Evolutionary conservation across 306 rosid species (phyloP).

Genomic region (Ochetophila trinervis): DNA sequence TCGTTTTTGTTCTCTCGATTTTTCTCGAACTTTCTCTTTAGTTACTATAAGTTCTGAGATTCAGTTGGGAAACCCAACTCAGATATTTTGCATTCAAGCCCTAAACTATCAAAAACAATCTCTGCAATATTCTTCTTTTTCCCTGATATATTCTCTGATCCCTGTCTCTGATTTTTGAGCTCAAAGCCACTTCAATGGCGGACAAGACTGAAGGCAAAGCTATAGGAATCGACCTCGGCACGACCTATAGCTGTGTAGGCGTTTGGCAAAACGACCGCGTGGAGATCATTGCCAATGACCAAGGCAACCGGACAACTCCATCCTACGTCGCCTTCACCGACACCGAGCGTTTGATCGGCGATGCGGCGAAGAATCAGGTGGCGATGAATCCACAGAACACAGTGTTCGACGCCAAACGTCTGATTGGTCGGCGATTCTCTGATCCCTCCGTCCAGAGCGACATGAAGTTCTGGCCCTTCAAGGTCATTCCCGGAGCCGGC

Average conservation of each 20-base stretch:
- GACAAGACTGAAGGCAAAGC: slow-evolving; percentile 64
- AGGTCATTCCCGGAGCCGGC: slow-evolving; percentile 50
- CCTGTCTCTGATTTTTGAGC: not conserved
- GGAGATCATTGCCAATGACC: slow-evolving; percentile 81
- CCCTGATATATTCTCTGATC: not conserved
- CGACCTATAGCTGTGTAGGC: slow-evolving; percentile 88
- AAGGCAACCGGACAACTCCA: slow-evolving; percentile 86
- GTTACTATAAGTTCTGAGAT: not conserved
- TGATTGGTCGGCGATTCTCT: slow-evolving; percentile 66
- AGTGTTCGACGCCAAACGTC: slow-evolving; percentile 74
- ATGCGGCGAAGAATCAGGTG: slow-evolving; percentile 84
- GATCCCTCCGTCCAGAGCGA: slow-evolving; percentile 62
- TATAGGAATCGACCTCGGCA: slow-evolving; percentile 85
- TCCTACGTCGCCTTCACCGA: slow-evolving; percentile 91
- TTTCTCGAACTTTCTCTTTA: slow-evolving; percentile 15
- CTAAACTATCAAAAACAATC: not conserved
- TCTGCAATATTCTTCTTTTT: too few relatives aligned
- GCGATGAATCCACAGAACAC: slow-evolving; percentile 87
- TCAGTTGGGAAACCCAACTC: not conserved
- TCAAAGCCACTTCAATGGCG: slow-evolving; percentile 41
- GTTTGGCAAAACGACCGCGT: slow-evolving; percentile 83
- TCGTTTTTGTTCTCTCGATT: not conserved
- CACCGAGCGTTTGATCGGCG: slow-evolving; percentile 76
- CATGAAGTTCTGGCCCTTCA: slow-evolving; percentile 87
- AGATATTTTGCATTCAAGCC: not conserved